A percentile compares a stretch with the other conserved stretches of the same genome.
phyloP scores from a whole-genome alignment of 805 yeast genomes.

The Candida patagonica region DNA sequence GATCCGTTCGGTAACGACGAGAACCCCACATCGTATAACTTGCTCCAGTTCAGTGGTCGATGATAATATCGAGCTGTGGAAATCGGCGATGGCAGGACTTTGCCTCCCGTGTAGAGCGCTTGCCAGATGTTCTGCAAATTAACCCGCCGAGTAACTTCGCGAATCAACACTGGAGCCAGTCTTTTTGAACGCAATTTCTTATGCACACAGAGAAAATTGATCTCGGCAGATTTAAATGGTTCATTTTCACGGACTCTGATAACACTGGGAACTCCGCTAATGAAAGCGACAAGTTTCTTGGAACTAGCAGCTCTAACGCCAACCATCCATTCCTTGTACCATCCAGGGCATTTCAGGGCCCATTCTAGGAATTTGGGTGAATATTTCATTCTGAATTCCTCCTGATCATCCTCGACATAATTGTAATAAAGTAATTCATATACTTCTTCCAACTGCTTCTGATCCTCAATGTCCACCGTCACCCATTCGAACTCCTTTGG shows the following conservation, averaged over 20 bases:
- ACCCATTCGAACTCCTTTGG: conserved; percentile 84
- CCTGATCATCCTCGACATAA: conserved; percentile 91
- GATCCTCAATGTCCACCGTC: conserved; percentile 53
- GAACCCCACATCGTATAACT: conserved; percentile 83
- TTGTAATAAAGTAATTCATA: conserved; percentile 74
- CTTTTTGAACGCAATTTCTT: conserved; percentile 90
- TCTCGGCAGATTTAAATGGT: conserved; percentile 53
- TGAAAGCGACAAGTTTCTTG: conserved; percentile 79
- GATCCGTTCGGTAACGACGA: conserved; percentile 65
- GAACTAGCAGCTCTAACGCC: conserved; percentile 82
- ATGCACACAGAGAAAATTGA: conserved; percentile 90
- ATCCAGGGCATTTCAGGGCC: conserved; percentile 94
- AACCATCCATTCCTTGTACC: conserved; percentile 79
- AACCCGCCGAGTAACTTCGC: conserved; percentile 89
- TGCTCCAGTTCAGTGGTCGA: conserved; percentile 89
- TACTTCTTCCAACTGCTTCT: conserved; percentile 61
- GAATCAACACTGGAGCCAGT: conserved; percentile 86
- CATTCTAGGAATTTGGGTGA: conserved; percentile 74
- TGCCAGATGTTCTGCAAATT: conserved; percentile 84
- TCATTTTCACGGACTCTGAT: conserved; percentile 49
- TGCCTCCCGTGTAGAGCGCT: conserved; percentile 91
- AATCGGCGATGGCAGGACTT: conserved; percentile 85
- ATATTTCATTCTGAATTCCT: conserved; percentile 85
- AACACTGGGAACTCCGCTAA: conserved; percentile 77
- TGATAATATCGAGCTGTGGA: conserved; percentile 84